Base-by-base conservation (phyloP, 2,329 filamentous ascomycete species). In the Ilyonectria mors-panacis region DNA sequence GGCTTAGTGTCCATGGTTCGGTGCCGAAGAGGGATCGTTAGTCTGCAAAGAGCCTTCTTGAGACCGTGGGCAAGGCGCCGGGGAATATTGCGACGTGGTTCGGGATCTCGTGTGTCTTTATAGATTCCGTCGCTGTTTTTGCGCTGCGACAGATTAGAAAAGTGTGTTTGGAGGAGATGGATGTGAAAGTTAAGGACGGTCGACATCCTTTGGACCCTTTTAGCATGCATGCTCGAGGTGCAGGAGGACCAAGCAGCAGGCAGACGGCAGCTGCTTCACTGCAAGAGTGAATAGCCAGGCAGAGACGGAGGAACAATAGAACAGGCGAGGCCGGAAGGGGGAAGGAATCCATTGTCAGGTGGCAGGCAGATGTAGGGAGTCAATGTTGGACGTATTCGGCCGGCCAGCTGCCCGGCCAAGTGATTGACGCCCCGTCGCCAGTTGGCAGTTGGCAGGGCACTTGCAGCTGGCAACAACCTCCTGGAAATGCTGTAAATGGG, bases 71-170 rank as follows among this genome's bases (percentile, higher is more conserved):
- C 23, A 19, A 50, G n/a, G 19, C 28, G 42, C 37, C 17, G 28
- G 35, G 17, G 13, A 26, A 26, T 35, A 12, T 2, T 56, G 17
- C 3, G 39, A 35, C 13, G 28, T 9, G 33, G 48, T 19, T 17
- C 33, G 17, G 21, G 15, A 6, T 33, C 19, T 50, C 33, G 42
- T 4, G 1, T 23, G 23, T 30, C 42, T 50, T 30, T 8, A 15
- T 19, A 19, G 30, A 28, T 50, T 53, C 48, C 39, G 30, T 21
- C 30, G n/a, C 59, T 50, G 33, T 19, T n/a, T 17, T 26, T 4
- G n/a, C 26, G 6, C 50, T 63, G 56, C 17, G 17, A 13, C 8
- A 26, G 28, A 60, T 73, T 60, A 73, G 70, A 66, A 19, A 56
- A 15, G n/a, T 63, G 33, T n/a, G 23, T 17, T 17, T 17, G 8